Evolutionary conservation across 2,329 filamentous ascomycete species (phyloP), one percentile per base, ranked within the genome.

Genomic region (Anisogramma anomala): DNA sequence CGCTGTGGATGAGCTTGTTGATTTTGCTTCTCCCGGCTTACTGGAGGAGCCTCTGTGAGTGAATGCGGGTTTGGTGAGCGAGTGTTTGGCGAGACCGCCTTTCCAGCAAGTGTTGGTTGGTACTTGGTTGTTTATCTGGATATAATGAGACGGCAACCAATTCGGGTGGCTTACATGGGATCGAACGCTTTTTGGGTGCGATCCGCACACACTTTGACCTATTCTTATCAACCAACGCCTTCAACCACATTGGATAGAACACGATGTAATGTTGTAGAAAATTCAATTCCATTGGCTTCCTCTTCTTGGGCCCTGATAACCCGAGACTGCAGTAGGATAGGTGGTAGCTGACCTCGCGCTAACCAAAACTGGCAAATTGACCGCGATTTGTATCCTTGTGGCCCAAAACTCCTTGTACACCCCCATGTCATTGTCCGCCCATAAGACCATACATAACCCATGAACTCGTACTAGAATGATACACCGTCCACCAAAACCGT

Each of bases 1-100:
- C 25, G 20, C 17, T 19, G 31, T 22, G 9, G 31, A 38, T 33
- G 45, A 39, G 26, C 22, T 33, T 26, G 30, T 25, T 10, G 30
- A 33, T 8, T 38, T 39, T 14, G 20, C 34, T 20, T 18, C 38
- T 20, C 26, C 34, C 25, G 18, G 18, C 4, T 14, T 34, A 15
- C 14, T 23, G 30, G 41, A 41, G 32, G 30, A 36, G 13, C 7
- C 25, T 10, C 3, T 43, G 33, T 46, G 22, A 39, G 33, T n/a
- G n/a, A n/a, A n/a, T n/a, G n/a, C n/a, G n/a, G n/a, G n/a, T n/a
- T n/a, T n/a, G n/a, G n/a, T n/a, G n/a, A n/a, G n/a, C n/a, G n/a
- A n/a, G n/a, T n/a, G n/a, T n/a, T n/a, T n/a, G n/a, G n/a, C n/a
- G n/a, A n/a, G n/a, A n/a, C n/a, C n/a, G n/a, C n/a, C n/a, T n/a